Evolutionary conservation across 1,284 basidiomycete species (phyloP).

Genomic region (Austroboletus olivaceoglutinosus): DNA sequence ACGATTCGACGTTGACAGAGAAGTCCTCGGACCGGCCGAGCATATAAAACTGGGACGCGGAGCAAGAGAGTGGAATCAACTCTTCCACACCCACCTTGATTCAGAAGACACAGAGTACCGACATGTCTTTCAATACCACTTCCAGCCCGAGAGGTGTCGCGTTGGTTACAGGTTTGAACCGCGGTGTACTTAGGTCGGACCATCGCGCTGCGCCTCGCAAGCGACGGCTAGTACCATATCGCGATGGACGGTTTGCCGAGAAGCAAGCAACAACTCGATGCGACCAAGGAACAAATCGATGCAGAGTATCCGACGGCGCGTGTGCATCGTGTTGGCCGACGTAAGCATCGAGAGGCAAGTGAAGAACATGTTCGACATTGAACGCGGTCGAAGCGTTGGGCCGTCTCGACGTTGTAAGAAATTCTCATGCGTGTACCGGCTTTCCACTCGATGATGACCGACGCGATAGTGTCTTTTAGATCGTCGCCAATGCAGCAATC

Average conservation of each 20-base stretch:
- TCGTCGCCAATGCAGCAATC: conserved; percentile 41
- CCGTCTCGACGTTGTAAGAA: conserved; percentile 34
- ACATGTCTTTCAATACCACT: not conserved
- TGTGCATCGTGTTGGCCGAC: not conserved
- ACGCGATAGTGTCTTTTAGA: conserved; percentile 18
- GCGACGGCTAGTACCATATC: conserved; percentile 39
- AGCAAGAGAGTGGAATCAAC: too few species aligned
- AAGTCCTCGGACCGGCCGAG: too few species aligned
- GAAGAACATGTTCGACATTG: conserved; percentile 29
- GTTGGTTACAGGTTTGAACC: conserved; percentile 35
- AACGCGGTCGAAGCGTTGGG: conserved; percentile 1
- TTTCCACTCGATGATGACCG: not conserved
- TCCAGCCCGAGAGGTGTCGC: conserved; percentile 23
- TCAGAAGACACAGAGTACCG: too few species aligned
- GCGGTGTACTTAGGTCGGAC: not conserved
- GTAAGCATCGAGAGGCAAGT: conserved; percentile 10
- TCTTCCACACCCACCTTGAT: too few species aligned
- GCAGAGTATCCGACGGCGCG: not conserved
- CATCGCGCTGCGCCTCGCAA: conserved; percentile 37
- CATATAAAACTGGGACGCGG: too few species aligned
- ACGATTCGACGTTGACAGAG: too few species aligned
- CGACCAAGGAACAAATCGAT: not conserved
- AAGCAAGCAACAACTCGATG: not conserved
- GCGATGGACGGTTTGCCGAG: conserved; percentile 32
- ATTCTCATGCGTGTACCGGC: not conserved